Conservation (phyloP, 495 filamentous ascomycete species). For the Apodospora peruviana region DNA sequence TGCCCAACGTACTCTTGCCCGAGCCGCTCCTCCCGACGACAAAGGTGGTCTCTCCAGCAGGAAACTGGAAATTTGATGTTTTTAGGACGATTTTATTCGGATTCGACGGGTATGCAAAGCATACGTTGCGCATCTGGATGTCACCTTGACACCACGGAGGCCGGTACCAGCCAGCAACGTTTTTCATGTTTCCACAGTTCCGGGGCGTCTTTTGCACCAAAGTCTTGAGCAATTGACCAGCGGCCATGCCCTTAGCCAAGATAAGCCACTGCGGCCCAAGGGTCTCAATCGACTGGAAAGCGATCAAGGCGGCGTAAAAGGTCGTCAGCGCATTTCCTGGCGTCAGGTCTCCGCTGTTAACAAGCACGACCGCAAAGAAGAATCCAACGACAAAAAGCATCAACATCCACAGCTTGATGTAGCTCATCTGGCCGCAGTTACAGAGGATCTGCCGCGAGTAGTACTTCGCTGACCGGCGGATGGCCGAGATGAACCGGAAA, state of each 20-base stretch:
- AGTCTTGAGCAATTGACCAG: constrained; percentile 54
- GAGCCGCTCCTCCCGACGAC: constrained; percentile 84
- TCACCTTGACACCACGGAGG: constrained; percentile 51
- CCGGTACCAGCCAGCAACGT: constrained; percentile 16
- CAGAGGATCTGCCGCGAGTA: constrained; percentile 64
- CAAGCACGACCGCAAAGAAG: constrained; percentile 74
- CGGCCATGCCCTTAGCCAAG: constrained; percentile 73
- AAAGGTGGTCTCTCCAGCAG: constrained; percentile 68
- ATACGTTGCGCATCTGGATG: constrained; percentile 67
- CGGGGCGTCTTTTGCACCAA: constrained; percentile 18
- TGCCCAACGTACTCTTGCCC: constrained; percentile 86
- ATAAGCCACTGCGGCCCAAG: constrained; percentile 71
- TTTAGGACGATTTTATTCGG: constrained; percentile 57
- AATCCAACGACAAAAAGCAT: constrained; percentile 88
- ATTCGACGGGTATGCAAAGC: constrained; percentile 79
- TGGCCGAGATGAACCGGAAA: constrained; percentile 54
- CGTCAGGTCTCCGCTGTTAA: constrained; percentile 41
- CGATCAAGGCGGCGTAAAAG: constrained; percentile 75
- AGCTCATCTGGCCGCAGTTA: constrained; percentile 64
- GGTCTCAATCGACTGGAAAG: constrained; percentile 65
- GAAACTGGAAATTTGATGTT: constrained; percentile 57
- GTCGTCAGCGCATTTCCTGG: constrained; percentile 74
- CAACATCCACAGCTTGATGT: constrained; percentile 67
- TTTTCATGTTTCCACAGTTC: constrained; percentile 14
- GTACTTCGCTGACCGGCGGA: constrained; percentile 53